phyloP scores from a whole-genome alignment of 2,329 filamentous ascomycete species.

The Fusarium secorum region DNA sequence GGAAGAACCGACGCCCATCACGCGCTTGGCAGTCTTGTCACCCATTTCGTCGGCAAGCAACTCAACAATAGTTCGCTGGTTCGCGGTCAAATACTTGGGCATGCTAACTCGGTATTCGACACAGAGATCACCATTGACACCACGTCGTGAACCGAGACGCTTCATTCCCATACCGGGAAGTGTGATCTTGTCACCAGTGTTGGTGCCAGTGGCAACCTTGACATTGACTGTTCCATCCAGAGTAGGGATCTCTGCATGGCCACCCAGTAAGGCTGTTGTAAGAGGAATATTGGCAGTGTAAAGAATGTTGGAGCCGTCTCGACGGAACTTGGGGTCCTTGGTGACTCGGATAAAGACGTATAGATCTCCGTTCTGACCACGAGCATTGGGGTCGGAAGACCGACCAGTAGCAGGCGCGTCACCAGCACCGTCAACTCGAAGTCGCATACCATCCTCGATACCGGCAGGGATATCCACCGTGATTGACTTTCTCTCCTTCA shows the following conservation, averaged over 20 bases:
- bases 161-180: slow-evolving; percentile 94
- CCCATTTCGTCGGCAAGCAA: slow-evolving; percentile 97
- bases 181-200: slow-evolving; percentile 90
- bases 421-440: slow-evolving; percentile 85
- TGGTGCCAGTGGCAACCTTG: slow-evolving; percentile 89
- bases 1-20: slow-evolving; percentile 77
- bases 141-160: slow-evolving; percentile 73
- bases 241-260: slow-evolving; percentile 88
- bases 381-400: slow-evolving; percentile 66
- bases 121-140: slow-evolving; percentile 79
- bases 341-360: slow-evolving; percentile 91
- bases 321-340: slow-evolving; percentile 88
- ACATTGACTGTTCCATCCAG: slow-evolving; percentile 90
- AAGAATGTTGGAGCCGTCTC: slow-evolving; percentile 86
- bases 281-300: slow-evolving; percentile 92
- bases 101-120: slow-evolving; percentile 96
- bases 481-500: slow-evolving; percentile 83
- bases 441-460: slow-evolving; percentile 94
- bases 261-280: slow-evolving; percentile 91
- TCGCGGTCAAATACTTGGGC: slow-evolving; percentile 91
- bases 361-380: slow-evolving; percentile 82
- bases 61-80: slow-evolving; percentile 91
- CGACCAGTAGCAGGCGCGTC: slow-evolving; percentile 83
- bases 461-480: slow-evolving; percentile 92
- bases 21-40: slow-evolving; percentile 87